Percentiles rank a stretch among this genome's conserved stretches.
Conservation (phyloP, 2,329 filamentous ascomycete genomes). For the Hypoxylon sp. region DNA sequence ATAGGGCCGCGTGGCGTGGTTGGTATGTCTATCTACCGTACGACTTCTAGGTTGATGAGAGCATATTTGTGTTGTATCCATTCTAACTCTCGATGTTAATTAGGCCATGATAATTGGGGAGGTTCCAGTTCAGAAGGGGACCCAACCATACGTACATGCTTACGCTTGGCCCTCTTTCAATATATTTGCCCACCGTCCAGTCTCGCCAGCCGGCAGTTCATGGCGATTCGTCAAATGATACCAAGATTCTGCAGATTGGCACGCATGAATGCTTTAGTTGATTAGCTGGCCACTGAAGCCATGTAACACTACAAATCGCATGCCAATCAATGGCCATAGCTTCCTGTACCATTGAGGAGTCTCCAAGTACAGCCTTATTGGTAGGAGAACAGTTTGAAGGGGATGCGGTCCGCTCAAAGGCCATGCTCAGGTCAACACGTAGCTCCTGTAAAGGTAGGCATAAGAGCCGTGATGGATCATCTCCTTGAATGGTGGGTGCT, state of each 20-base stretch:
- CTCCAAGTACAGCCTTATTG: slow-evolving; percentile 22
- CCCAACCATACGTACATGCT: slow-evolving; percentile 24
- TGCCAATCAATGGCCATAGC: slow-evolving; percentile 26
- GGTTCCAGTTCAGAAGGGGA: slow-evolving; percentile 10
- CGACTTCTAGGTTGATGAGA: slow-evolving; percentile 24
- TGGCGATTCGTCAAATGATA: slow-evolving; percentile 37
- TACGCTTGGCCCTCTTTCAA: slow-evolving; percentile 36
- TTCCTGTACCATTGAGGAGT: slow-evolving; percentile 19
- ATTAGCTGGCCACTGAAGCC: slow-evolving; percentile 26
- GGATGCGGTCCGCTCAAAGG: slow-evolving; percentile 6
- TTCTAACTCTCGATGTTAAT: slow-evolving; percentile 18
- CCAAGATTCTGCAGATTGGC: slow-evolving; percentile 36
- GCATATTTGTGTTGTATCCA: slow-evolving; percentile 1
- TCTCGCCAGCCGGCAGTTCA: slow-evolving; percentile 39
- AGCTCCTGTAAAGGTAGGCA: slow-evolving; percentile 30
- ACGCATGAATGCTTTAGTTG: slow-evolving; percentile 35
- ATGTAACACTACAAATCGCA: slow-evolving; percentile 35
- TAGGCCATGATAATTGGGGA: slow-evolving; percentile 26
- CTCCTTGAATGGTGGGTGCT: slow-evolving; percentile 11
- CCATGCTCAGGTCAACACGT: slow-evolving; percentile 23
- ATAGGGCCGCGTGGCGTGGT: background rate
- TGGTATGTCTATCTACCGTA: slow-evolving; percentile 25
- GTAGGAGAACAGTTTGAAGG: slow-evolving; percentile 17
- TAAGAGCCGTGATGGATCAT: slow-evolving; percentile 4
- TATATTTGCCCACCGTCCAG: slow-evolving; percentile 37